A percentile compares a stretch with the other conserved stretches of the same genome.
phyloP scores from a whole-genome alignment of 106 monocot genomes.

The Alisma plantagoaquatica region DNA sequence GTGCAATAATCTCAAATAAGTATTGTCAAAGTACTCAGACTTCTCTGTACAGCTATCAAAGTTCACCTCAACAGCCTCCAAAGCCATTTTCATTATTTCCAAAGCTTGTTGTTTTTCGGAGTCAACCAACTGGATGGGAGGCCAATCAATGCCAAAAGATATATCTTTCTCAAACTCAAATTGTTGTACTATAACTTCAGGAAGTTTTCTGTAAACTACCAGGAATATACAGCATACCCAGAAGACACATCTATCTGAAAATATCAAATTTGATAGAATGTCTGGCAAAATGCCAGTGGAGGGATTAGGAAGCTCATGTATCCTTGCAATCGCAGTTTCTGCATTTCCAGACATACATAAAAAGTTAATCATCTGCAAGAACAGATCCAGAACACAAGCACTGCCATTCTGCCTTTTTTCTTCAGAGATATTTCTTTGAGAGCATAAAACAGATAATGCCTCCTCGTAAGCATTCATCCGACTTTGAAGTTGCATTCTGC shows the following conservation, averaged over 20 bases:
- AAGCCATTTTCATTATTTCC: conserved; percentile 37
- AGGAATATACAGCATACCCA: conserved; percentile 68
- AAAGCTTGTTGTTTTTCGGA: conserved; percentile 22
- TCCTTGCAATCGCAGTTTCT: conserved; percentile 35
- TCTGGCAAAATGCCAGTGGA: conserved; percentile 22
- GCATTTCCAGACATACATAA: conserved; percentile 55
- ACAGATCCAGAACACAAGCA: conserved; percentile 69
- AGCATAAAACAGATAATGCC: conserved; percentile 50
- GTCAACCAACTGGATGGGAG: conserved; percentile 18
- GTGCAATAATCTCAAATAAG: conserved; percentile 27
- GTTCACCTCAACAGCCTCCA: conserved; percentile 20
- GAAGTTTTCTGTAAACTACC: conserved; percentile 55
- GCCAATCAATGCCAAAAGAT: conserved; percentile 55
- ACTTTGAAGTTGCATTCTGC: conserved; percentile 41
- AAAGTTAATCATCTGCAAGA: conserved; percentile 83
- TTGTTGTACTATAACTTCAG: conserved; percentile 38
- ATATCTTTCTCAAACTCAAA: conserved; percentile 63
- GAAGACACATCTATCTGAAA: conserved; percentile 70
- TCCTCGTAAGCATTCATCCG: conserved; percentile 52
- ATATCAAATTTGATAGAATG: conserved; percentile 37
- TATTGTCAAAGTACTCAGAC: conserved; percentile 8
- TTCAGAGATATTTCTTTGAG: conserved; percentile 4
- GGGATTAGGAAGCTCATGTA: conserved; percentile 22
- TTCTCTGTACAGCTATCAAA: conserved; percentile 6
- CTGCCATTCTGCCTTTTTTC: conserved; percentile 34